Conservation (phyloP, 306 rosid genomes). For the Pyrus communis region DNA sequence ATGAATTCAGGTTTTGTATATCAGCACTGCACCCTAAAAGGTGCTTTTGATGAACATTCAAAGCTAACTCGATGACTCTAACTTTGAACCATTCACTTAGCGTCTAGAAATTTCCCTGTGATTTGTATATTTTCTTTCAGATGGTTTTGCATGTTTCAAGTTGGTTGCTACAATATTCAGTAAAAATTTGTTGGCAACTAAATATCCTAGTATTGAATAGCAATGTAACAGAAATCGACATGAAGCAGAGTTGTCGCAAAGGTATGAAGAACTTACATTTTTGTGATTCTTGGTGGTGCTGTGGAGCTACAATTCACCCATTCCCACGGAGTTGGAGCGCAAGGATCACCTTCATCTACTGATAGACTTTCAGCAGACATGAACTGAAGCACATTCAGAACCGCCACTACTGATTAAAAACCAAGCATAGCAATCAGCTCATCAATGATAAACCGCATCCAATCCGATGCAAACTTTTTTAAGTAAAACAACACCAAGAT, state of each 20-base stretch:
- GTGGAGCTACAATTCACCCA: slow-evolving; percentile 68
- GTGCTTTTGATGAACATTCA: background rate
- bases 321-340: slow-evolving; percentile 86
- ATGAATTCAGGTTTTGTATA: background rate
- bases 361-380: slow-evolving; percentile 40
- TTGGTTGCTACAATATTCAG: background rate
- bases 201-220: background rate
- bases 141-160: slow-evolving; percentile 1
- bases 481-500: background rate
- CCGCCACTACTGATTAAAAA: slow-evolving; percentile 40
- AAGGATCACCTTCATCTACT: slow-evolving; percentile 79
- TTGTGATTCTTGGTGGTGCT: slow-evolving; percentile 55
- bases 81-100: background rate
- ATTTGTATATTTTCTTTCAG: background rate
- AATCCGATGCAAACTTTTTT: background rate
- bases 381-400: slow-evolving; percentile 36
- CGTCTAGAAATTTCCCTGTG: background rate
- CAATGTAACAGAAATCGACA: background rate
- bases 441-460: slow-evolving; percentile 3
- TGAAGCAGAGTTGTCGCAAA: slow-evolving; percentile 5
- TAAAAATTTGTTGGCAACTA: background rate
- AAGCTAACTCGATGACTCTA: background rate
- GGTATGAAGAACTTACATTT: slow-evolving; percentile 48
- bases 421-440: slow-evolving; percentile 23
- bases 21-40: background rate